These are phyloP conservation scores for Scytalidium sp. DNA, from an alignment of 2,329 filamentous ascomycete genomes.

Conservation along the genomic window DNA sequence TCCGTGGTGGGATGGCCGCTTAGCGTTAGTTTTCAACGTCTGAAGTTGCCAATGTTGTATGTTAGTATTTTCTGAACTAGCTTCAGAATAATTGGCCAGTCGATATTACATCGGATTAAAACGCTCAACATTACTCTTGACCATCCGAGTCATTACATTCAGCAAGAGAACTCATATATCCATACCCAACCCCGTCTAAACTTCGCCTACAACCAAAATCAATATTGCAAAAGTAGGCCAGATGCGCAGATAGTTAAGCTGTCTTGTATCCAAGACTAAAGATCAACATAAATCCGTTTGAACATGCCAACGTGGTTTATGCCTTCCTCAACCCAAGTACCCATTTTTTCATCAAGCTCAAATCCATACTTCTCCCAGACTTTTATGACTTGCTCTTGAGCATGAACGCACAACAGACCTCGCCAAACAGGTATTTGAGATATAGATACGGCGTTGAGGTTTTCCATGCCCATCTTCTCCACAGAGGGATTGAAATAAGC, in stretches of 20 bases:
- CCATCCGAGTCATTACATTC: no score
- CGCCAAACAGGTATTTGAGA: constrained; percentile 60
- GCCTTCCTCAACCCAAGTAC: constrained; percentile 78
- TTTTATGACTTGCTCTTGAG: constrained; percentile 62
- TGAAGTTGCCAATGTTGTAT: background rate
- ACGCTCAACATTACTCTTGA: constrained; percentile 33
- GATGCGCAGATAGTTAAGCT: no score
- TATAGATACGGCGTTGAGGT: constrained; percentile 35
- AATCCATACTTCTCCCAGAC: constrained; percentile 76
- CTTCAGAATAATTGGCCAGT: background rate
- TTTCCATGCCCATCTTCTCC: constrained; percentile 40
- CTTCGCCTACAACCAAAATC: no score
- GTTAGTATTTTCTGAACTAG: background rate
- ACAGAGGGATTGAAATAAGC: constrained; percentile 46
- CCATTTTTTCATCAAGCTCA: constrained; percentile 67
- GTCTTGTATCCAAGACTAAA: background rate
- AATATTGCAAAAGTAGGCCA: no score
- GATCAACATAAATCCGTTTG: constrained; percentile 37
- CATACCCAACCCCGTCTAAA: no score
- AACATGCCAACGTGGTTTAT: constrained; percentile 88
- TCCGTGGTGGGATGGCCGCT: constrained; percentile 14
- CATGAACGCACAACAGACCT: constrained; percentile 76
- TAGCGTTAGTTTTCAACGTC: constrained; percentile 10
- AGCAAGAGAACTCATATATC: no score
- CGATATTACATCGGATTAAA: background rate